Base-by-base conservation (phyloP, 1,284 basidiomycete species). In the Athelia sp. region DNA sequence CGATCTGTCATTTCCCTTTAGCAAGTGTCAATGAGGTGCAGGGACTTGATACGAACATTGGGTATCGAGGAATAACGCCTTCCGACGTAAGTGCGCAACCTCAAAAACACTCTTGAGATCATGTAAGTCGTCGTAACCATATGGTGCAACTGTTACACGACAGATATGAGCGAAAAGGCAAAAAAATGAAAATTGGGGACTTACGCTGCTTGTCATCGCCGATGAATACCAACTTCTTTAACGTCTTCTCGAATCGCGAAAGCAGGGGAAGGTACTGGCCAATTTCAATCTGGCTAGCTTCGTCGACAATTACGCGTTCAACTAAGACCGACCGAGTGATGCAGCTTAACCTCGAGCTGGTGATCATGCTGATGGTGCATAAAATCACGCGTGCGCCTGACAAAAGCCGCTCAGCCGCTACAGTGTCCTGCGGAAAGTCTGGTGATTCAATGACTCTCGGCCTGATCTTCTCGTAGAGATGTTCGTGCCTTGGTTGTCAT, bases 301-400 rank as follows among this genome's bases (percentile, higher is more conserved):
- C 75, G 58, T 78, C 76, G 43, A 77, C 52, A 2, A 77, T 56
- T 17, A 78, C 56, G 21, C 61, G 68, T 13, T 56, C 52, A 24
- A 76, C 42, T 13, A 74, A 72, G 2, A 60, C 57, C 14, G 4
- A 53, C 11, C 1, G 47, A 8, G 59, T 22, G 23, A 44, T 23
- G 15, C 4, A 10, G 19, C 18, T 22, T 11, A 23, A 58, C 0
- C 2, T 14, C 0, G 19, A 32, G 52, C 72, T 74, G 2, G 84
- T 81, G 0, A 90, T 72, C 84, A 89, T 90, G 59, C 75, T 75
- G 0, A 89, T 63, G 10, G 88, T 90, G 59, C 82, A 87, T 1
- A 90, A 68, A 18, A 90, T 73, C 3, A 90, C 79, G 56, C 71
- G 66, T 45, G 69, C 70, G 22, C 63, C 75, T 44, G 64, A 56